Evolutionary conservation across 148 eudicot genomes (phyloP).

Genomic region (Vaccinium myrtillus): DNA sequence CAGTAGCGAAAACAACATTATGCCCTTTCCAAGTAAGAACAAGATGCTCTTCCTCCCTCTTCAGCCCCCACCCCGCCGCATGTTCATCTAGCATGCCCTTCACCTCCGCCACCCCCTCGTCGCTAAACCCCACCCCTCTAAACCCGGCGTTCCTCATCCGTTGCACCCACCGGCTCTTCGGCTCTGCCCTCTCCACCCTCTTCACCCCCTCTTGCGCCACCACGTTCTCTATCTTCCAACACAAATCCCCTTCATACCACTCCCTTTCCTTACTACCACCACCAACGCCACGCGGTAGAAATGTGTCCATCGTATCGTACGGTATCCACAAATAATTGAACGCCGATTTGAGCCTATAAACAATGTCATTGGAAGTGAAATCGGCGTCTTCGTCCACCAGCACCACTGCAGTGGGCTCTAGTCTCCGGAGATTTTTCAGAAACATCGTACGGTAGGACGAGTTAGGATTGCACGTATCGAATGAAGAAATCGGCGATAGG

Average conservation of each 20-base stretch:
- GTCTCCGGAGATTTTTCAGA: constrained; percentile 45
- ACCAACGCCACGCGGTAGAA: constrained; percentile 34
- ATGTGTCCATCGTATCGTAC: constrained; percentile 83
- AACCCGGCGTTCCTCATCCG: constrained; percentile 65
- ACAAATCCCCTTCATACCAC: constrained; percentile 84
- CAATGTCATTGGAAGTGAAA: constrained; percentile 55
- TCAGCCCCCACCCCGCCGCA: constrained; percentile 94
- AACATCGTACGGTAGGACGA: constrained; percentile 43
- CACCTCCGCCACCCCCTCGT: constrained; percentile 61
- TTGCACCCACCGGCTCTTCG: constrained; percentile 58
- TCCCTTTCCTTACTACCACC: constrained; percentile 69
- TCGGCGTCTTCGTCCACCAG: constrained; percentile 83
- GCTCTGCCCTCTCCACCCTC: constrained; percentile 79
- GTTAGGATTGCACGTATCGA: background rate
- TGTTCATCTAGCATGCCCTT: constrained; percentile 83
- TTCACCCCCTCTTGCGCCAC: constrained; percentile 60
- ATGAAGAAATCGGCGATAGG: background rate
- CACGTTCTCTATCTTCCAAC: constrained; percentile 90
- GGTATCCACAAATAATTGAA: constrained; percentile 90
- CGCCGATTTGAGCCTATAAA: constrained; percentile 63
- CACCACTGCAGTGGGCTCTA: constrained; percentile 56
- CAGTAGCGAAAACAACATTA: constrained; percentile 87
- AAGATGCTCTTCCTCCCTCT: constrained; percentile 80
- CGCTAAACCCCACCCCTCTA: constrained; percentile 43
- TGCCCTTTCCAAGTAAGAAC: constrained; percentile 98